Percentiles rank a stretch among this genome's conserved stretches.
Evolutionary conservation across 768 basidiomycete genomes (phyloP).

Genomic region (Kwoniella dejecticola): DNA sequence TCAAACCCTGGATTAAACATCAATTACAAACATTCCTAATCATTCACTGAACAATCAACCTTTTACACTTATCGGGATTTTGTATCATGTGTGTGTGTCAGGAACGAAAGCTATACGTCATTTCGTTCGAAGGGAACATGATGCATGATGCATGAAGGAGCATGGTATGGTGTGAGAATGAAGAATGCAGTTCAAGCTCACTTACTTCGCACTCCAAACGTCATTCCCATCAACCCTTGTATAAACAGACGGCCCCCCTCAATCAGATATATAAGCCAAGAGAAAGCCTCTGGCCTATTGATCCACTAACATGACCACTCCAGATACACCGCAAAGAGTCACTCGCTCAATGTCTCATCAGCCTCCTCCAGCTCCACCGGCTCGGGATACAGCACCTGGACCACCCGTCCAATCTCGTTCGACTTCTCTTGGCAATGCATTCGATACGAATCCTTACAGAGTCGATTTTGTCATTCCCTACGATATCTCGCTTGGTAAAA

Average conservation of each 20-base stretch:
- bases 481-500: slow-evolving; percentile 24
- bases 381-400: slow-evolving; percentile 36
- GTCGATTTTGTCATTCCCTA: slow-evolving; percentile 51
- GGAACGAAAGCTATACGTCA: slow-evolving; percentile 6
- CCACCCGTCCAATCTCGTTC: slow-evolving; percentile 36
- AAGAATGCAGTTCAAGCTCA: not conserved
- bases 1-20: not conserved
- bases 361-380: slow-evolving; percentile 16
- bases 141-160: too few relatives aligned
- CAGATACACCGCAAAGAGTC: slow-evolving; percentile 26
- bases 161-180: too few relatives aligned
- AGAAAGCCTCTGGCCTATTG: not conserved
- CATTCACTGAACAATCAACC: not conserved
- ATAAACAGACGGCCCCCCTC: too few relatives aligned
- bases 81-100: not conserved
- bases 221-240: not conserved
- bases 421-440: slow-evolving; percentile 11
- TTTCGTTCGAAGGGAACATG: slow-evolving; percentile 1
- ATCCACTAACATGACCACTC: not conserved
- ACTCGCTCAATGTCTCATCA: slow-evolving; percentile 43
- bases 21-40: not conserved
- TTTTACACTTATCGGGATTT: not conserved
- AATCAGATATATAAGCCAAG: not conserved
- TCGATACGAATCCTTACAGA: slow-evolving; percentile 36
- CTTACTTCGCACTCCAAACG: not conserved